Percentiles rank a stretch among this genome's conserved stretches.
Evolutionary conservation across 176 grass and related monocot species (phyloP).

Genomic region (Musa itinerans): DNA sequence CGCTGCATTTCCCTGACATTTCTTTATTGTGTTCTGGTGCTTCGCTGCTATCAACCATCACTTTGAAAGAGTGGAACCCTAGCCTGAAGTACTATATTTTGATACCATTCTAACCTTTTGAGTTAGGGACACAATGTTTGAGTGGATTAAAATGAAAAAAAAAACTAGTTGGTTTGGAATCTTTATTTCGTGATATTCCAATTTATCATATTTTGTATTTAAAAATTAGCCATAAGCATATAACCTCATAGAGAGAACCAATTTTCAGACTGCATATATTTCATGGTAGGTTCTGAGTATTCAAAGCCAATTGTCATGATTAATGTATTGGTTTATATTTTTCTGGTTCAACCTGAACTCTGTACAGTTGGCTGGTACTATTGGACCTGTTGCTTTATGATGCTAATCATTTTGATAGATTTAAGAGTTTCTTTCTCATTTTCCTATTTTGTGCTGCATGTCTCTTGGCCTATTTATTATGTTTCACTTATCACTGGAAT

Average conservation of each 20-base stretch:
- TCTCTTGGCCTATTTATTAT: neutral
- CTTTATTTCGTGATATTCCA: neutral
- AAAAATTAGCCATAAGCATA: constrained; percentile 3
- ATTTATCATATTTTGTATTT: constrained; percentile 1
- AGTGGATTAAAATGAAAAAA: too few relatives aligned
- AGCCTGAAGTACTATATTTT: too few relatives aligned
- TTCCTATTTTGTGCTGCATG: neutral
- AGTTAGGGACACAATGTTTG: too few relatives aligned
- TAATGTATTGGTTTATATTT: neutral
- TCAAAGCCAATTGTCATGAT: neutral
- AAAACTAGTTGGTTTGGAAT: too few relatives aligned
- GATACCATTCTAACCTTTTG: too few relatives aligned
- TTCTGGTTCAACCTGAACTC: neutral
- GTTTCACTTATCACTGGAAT: neutral
- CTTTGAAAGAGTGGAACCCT: too few relatives aligned
- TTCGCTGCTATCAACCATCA: too few relatives aligned
- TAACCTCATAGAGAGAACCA: neutral
- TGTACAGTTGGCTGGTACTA: neutral
- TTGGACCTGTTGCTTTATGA: neutral
- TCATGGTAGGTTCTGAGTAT: neutral
- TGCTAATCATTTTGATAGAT: neutral
- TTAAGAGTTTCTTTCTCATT: neutral
- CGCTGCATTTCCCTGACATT: too few relatives aligned
- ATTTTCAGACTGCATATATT: neutral
- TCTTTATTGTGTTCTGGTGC: too few relatives aligned